A percentile compares a stretch with the other conserved stretches of the same genome.
These are phyloP conservation scores for Paraphoma sp. DNA, from an alignment of 2,329 filamentous ascomycete genomes.

Conservation along the genomic window DNA sequence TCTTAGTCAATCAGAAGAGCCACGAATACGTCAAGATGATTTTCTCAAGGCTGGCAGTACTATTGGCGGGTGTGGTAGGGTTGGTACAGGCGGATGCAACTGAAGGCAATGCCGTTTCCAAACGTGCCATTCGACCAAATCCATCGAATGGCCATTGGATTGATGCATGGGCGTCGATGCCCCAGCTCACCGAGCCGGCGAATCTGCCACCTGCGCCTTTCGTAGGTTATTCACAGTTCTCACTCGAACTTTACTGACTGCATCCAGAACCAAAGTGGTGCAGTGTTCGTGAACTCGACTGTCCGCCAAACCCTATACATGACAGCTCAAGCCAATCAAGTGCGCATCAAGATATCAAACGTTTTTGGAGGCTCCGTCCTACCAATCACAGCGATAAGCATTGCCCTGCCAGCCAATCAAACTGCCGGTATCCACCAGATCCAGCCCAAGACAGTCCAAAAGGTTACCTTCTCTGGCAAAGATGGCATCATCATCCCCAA, in stretches of 20 bases:
- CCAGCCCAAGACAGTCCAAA: constrained; percentile 57
- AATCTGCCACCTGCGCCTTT: constrained; percentile 69
- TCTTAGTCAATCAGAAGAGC: neutral
- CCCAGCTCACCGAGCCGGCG: constrained; percentile 59
- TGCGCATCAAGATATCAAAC: constrained; percentile 70
- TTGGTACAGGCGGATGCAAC: constrained; percentile 16
- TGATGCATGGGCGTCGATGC: constrained; percentile 70
- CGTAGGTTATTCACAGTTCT: constrained; percentile 20
- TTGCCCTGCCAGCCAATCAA: constrained; percentile 63
- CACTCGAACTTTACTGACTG: neutral
- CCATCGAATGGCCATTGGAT: constrained; percentile 61
- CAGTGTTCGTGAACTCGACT: constrained; percentile 67
- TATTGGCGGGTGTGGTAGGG: constrained; percentile 17
- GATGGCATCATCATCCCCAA: constrained; percentile 58
- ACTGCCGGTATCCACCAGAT: constrained; percentile 62
- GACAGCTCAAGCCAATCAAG: constrained; percentile 62
- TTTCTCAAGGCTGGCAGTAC: constrained; percentile 16
- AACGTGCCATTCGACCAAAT: constrained; percentile 27
- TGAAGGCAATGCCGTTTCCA: constrained; percentile 6
- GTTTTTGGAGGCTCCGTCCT: constrained; percentile 67
- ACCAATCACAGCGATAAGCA: constrained; percentile 64
- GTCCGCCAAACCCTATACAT: constrained; percentile 71
- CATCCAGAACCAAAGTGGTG: constrained; percentile 57
- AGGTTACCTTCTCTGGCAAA: constrained; percentile 64
- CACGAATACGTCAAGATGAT: constrained; percentile 14